phyloP scores from a whole-genome alignment of 306 rosid genomes.

The Rosa rugosa region DNA sequence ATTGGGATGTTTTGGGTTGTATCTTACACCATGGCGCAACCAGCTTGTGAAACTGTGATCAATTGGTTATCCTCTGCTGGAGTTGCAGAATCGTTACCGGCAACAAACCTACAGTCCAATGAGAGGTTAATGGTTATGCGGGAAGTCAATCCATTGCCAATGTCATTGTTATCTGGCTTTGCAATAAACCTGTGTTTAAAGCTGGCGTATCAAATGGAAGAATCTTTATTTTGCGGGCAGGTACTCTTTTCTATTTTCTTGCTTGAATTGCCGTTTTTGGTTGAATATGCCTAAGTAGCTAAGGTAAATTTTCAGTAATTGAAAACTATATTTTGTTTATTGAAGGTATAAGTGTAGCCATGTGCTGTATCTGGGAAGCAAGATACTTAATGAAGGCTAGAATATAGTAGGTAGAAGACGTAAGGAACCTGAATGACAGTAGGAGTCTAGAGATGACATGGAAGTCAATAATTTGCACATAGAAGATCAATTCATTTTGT shows the following conservation, averaged over 20 bases:
- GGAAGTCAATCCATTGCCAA: slow-evolving; percentile 93
- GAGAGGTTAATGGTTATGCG: slow-evolving; percentile 75
- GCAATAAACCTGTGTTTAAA: slow-evolving; percentile 87
- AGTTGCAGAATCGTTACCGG: slow-evolving; percentile 52
- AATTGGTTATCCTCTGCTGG: slow-evolving; percentile 82
- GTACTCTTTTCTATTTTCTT: slow-evolving; percentile 28
- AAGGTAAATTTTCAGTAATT: neutral
- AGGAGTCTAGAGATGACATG: neutral
- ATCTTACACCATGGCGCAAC: slow-evolving; percentile 98
- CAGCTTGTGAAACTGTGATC: slow-evolving; percentile 92
- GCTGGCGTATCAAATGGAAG: slow-evolving; percentile 94
- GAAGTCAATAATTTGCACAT: neutral
- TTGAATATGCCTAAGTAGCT: neutral
- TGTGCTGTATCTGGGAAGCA: neutral
- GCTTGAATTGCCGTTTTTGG: neutral
- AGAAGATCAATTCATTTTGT: neutral
- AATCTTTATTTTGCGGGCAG: slow-evolving; percentile 78
- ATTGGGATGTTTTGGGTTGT: slow-evolving; percentile 99
- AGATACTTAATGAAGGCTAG: neutral
- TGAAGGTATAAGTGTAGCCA: neutral
- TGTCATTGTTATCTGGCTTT: slow-evolving; percentile 91
- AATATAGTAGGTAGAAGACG: neutral
- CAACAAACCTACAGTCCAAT: slow-evolving; percentile 63
- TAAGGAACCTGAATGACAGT: neutral
- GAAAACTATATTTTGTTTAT: neutral